A percentile compares a stretch with the other conserved stretches of the same genome.
Evolutionary conservation across 208 protist genomes (phyloP).

Genomic region (Giardia duodenalis): DNA sequence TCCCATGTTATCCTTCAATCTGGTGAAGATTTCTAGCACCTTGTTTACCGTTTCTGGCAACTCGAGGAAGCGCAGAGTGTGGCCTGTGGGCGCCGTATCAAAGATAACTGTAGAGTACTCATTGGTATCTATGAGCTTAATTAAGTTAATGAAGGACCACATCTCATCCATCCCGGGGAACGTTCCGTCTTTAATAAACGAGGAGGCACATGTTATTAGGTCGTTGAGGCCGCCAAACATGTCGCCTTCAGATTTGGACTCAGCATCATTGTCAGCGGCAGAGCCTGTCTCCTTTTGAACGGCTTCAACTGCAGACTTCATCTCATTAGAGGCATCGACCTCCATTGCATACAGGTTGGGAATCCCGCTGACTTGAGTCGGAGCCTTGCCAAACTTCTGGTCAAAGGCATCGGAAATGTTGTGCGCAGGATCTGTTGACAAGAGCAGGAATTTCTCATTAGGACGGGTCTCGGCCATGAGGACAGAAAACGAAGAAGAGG

Average conservation of each 20-base stretch:
- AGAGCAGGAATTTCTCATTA: conserved; percentile 66
- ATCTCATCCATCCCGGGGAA: conserved; percentile 87
- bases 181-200: neutral
- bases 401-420: conserved; percentile 88
- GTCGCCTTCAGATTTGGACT: neutral
- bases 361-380: conserved; percentile 65
- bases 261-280: neutral
- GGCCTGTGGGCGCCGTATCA: conserved; percentile 94
- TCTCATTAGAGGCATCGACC: conserved; percentile 55
- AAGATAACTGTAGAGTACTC: conserved; percentile 82
- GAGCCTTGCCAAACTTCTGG: conserved; percentile 69
- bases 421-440: conserved; percentile 94
- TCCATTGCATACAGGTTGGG: conserved; percentile 80
- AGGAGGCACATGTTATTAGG: neutral
- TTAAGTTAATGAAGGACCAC: conserved; percentile 78
- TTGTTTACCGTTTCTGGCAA: conserved; percentile 57
- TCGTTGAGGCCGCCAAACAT: neutral
- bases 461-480: conserved; percentile 55
- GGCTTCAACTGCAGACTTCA: conserved; percentile 37
- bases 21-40: neutral
- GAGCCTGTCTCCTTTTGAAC: neutral
- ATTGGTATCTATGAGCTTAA: conserved; percentile 63
- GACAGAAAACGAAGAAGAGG: conserved; percentile 67
- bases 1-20: neutral
- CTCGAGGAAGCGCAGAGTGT: conserved; percentile 77